Evolutionary conservation across 2,329 filamentous ascomycete species (phyloP).

Genomic region (Ploettnerulaceae sp.): DNA sequence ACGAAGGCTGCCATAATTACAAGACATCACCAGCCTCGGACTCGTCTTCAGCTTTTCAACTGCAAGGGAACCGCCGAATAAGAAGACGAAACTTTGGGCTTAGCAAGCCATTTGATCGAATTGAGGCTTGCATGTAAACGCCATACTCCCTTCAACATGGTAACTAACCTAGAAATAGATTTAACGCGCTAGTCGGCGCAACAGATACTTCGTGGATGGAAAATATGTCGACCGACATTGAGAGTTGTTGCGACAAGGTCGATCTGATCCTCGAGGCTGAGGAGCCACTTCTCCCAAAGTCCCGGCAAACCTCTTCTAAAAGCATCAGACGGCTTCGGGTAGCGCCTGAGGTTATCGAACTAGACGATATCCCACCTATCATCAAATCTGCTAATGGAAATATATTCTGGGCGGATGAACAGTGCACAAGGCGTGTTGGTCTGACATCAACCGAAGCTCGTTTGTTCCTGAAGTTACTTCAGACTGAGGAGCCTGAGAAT

Average conservation of each 20-base stretch:
- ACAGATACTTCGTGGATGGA: too few species aligned
- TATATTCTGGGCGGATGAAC: conserved; percentile 27
- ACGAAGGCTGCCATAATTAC: too few species aligned
- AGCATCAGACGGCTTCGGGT: conserved; percentile 3
- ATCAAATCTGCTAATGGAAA: conserved; percentile 27
- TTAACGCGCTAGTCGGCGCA: too few species aligned
- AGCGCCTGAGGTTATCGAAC: conserved; percentile 15
- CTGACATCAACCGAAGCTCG: conserved; percentile 24
- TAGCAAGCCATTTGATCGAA: too few species aligned
- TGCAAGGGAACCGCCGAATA: too few species aligned
- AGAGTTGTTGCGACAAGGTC: conserved; percentile 11
- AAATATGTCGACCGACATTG: conserved; percentile 10
- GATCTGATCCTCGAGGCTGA: conserved; percentile 7
- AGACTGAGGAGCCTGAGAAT: conserved; percentile 21
- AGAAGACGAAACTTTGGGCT: too few species aligned
- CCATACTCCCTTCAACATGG: too few species aligned
- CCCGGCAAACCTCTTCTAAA: conserved; percentile 8
- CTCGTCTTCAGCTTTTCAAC: too few species aligned
- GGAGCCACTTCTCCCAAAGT: conserved; percentile 18
- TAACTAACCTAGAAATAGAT: too few species aligned
- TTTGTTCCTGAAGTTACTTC: conserved; percentile 21
- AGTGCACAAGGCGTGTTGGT: conserved; percentile 24
- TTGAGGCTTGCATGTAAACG: too few species aligned
- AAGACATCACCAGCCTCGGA: too few species aligned
- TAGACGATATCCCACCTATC: conserved; percentile 26